A percentile compares a stretch with the other conserved stretches of the same genome.
Conservation (phyloP, 306 rosid genomes). For the Casuarina equisetifolia region DNA sequence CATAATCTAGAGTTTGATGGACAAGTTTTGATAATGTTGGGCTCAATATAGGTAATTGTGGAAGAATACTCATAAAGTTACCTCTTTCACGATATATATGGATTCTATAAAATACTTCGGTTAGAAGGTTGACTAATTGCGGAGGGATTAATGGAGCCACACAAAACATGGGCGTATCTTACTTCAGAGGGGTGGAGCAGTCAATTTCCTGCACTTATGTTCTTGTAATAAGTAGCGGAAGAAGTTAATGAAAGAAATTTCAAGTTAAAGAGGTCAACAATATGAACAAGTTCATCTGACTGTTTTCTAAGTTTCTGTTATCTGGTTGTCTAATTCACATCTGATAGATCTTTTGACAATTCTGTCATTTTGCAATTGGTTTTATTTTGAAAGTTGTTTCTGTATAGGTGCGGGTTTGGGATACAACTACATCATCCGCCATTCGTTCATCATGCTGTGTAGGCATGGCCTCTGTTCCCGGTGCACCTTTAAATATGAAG, state of each 20-base stretch:
- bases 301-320: background rate
- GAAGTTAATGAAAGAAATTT: background rate
- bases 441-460: constrained; percentile 74
- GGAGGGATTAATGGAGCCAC: background rate
- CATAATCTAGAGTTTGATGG: background rate
- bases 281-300: background rate
- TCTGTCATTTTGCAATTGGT: background rate
- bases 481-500: constrained; percentile 59
- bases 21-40: background rate
- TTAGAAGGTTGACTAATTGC: background rate
- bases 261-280: background rate
- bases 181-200: background rate
- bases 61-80: background rate
- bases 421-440: constrained; percentile 56
- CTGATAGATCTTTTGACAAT: background rate
- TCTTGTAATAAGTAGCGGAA: background rate
- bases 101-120: background rate
- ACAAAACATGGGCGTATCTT: background rate
- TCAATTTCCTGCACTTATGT: background rate
- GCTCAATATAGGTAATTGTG: background rate
- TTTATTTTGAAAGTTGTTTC: constrained; percentile 23
- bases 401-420: constrained; percentile 83
- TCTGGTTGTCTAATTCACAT: background rate
- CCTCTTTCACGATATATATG: background rate
- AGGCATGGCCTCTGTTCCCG: constrained; percentile 68